Conservation (phyloP, 176 grass and related monocot genomes). For the Aegilops tauschii region DNA sequence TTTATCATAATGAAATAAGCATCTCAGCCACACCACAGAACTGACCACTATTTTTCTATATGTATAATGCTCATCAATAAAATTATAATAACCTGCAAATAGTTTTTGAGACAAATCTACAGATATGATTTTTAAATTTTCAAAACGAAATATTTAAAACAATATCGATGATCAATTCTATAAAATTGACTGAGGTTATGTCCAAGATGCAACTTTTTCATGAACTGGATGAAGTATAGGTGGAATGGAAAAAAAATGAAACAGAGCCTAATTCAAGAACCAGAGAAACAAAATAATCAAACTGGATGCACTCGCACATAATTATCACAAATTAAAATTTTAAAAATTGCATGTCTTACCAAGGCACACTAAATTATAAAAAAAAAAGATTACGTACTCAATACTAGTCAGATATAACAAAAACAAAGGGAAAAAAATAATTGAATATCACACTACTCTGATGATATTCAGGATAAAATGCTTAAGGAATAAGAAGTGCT, state of each 20-base stretch:
- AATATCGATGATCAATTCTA: too few relatives aligned
- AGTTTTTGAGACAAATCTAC: too few relatives aligned
- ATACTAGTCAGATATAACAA: not conserved
- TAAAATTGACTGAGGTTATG: too few relatives aligned
- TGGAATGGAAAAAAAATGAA: not conserved
- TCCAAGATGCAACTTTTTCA: too few relatives aligned
- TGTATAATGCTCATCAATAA: too few relatives aligned
- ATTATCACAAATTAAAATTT: not conserved
- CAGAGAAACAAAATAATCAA: constrained; percentile 6
- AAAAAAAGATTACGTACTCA: not conserved
- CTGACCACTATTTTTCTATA: not conserved
- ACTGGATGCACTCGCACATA: not conserved
- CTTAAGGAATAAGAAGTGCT: not conserved
- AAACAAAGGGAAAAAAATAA: not conserved
- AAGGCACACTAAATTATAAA: not conserved
- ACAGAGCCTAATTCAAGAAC: not conserved
- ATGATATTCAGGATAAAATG: not conserved
- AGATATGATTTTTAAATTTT: too few relatives aligned
- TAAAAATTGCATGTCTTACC: not conserved
- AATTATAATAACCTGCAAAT: too few relatives aligned
- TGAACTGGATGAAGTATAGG: too few relatives aligned
- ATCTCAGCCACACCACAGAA: too few relatives aligned
- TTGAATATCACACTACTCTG: not conserved
- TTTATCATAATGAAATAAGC: not conserved
- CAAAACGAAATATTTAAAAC: too few relatives aligned